phyloP scores from a whole-genome alignment of 495 filamentous ascomycete species.

The Daldinia grandis region DNA sequence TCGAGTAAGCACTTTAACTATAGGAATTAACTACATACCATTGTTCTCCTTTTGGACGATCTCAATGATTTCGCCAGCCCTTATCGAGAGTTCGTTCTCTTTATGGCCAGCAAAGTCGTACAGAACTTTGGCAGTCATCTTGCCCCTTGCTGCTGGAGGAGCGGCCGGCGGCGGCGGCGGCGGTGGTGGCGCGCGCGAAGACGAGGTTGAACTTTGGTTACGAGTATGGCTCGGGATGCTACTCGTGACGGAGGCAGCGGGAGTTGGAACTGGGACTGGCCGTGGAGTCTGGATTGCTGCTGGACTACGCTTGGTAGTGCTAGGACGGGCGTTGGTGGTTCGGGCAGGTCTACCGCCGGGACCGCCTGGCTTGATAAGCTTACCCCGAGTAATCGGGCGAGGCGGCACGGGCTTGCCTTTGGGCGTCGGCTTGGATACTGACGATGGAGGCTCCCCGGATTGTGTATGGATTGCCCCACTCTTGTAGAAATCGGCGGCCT shows the following conservation, averaged over 20 bases:
- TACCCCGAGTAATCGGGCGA: constrained; percentile 88
- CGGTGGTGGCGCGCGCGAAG: constrained; percentile 64
- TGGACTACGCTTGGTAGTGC: constrained; percentile 56
- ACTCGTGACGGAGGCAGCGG: constrained; percentile 48
- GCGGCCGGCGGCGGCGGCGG: constrained; percentile 64
- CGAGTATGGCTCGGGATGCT: constrained; percentile 56
- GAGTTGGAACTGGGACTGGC: constrained; percentile 56
- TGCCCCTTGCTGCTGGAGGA: constrained; percentile 69
- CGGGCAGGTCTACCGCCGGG: constrained; percentile 83
- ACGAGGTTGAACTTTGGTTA: constrained; percentile 52
- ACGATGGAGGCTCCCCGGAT: constrained; percentile 82
- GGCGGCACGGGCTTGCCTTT: constrained; percentile 83
- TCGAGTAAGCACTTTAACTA: constrained; percentile 5
- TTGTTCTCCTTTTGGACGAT: constrained; percentile 89
- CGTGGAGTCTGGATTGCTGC: constrained; percentile 55
- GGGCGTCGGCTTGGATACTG: constrained; percentile 83
- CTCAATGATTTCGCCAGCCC: constrained; percentile 79
- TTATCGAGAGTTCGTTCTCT: constrained; percentile 80
- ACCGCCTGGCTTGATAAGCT: constrained; percentile 88
- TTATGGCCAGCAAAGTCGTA: constrained; percentile 88
- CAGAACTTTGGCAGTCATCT: constrained; percentile 81
- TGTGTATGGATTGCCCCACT: constrained; percentile 88
- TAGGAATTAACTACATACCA: constrained; percentile 64
- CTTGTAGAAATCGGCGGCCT: constrained; percentile 89
- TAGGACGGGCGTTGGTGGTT: constrained; percentile 58